Evolutionary conservation across 768 basidiomycete genomes (phyloP), one percentile per base, ranked within the genome.

Genomic region (Mycena polygramma): DNA sequence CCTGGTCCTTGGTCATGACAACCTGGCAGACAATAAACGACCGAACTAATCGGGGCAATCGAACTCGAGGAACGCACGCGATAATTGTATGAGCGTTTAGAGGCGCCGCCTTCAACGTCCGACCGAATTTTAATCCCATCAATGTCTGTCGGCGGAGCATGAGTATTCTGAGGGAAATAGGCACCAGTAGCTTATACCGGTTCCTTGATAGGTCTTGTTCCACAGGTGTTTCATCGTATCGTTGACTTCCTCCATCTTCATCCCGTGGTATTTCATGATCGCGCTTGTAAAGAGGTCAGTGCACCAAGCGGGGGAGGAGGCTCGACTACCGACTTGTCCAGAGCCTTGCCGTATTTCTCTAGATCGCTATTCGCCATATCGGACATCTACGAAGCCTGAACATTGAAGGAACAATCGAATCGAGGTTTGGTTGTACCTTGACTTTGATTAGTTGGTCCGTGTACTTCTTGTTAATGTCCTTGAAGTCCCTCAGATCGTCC

Each of bases 161-260:
- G 7, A 63, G n/a, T 75, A 75, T 66, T 36, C 17, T 13, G 17
- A 58, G 48, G 48, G 24, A 15, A 60, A 15, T 15, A 54, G 24
- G 41, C 36, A 41, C 8, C 22, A 62, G 59, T n/a, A 58, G 65
- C 49, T 30, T 30, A 65, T 69, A 96, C 97, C 96, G 68, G 97
- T 98, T 74, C 97, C 97, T 79, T 99, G 97, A 81, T 99, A 99
- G 0, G 97, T 99, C 83, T 96, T 97, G 79, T 96, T 97, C 98
- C 98, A 99, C 5, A 99, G 80, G 77, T 98, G 95, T 57, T 92
- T 92, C 90, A 99, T 97, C 17, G 92, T 97, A 76, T 98, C 96
- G 77, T 99, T 99, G 75, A 99, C 96, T 84, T 99, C 98, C 80
- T 97, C 95, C 98, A 99, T 98, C 83, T 99, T 99, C 75, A 98